Base-by-base conservation (phyloP, 192 early-diverging fungal species). In the Glomus cerebriforme region DNA sequence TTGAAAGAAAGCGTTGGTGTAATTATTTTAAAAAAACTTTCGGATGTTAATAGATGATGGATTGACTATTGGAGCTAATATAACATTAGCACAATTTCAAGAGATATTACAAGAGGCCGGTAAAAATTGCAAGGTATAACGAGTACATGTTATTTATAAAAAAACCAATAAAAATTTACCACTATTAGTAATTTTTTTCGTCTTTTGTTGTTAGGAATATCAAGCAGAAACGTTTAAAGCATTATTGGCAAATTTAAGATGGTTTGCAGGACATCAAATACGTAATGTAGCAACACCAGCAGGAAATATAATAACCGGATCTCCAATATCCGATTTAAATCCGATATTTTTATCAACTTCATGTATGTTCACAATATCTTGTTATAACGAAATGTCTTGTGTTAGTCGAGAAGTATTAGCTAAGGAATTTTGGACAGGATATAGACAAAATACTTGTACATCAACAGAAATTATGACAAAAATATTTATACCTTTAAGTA, bases 241-340 rank as follows among this genome's bases (percentile, higher is more conserved):
- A 5, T 63, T 95, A 62, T 83, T 93, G 31, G 89, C 90, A 75
- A 94, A 92, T 83, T 82, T 93, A 68, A 85, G 89, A 75, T 94
- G 90, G 83, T 95, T 96, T 88, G 94, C 94, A 7, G 92, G 94
- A 62, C 85, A 84, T 69, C 95, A 96, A 87, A 93, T 96, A 80
- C 87, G 95, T 80, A 96, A 95, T 81, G 93, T 95, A 3, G 93
- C 95, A 4, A 91, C 91, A 9, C 85, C 96, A 69, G 95, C 91
- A 29, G 95, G 95, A 37, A 96, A 95, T 83, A 92, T 96, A 65
- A 90, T 88, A 24, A 96, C 95, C 7, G 95, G 95, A n/a, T 93
- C 92, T 66, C 94, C 95, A 10, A 96, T 95, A 73, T 95, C 93
- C 15, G 94, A 96, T 80, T 85, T 96, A 70, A 96, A 96, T 82